Percentiles rank a stretch among this genome's conserved stretches.
Evolutionary conservation across 306 rosid species (phyloP).

Genomic region (Corylus americana): DNA sequence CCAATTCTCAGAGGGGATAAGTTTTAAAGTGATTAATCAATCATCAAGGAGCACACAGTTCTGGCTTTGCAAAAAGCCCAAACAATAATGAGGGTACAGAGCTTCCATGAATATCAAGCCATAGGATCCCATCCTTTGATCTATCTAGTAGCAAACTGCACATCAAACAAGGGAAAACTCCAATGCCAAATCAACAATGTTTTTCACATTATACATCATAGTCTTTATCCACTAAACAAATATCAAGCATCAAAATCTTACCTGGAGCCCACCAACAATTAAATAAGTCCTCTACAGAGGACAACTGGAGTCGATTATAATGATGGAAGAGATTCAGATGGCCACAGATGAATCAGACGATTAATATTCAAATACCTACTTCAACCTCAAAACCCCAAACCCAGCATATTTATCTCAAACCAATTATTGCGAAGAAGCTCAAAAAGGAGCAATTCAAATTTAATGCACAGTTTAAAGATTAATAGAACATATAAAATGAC

Average conservation of each 20-base stretch:
- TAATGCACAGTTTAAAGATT: not conserved
- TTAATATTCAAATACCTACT: not conserved
- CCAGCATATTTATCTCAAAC: not conserved
- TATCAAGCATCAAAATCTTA: not conserved
- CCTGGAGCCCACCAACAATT: not conserved
- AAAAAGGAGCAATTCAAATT: not conserved
- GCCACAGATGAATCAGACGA: not conserved
- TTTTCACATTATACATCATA: not conserved
- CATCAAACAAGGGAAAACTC: not conserved
- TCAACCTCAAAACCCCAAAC: not conserved
- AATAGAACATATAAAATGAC: not conserved
- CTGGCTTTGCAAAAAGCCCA: not conserved
- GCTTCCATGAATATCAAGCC: not conserved
- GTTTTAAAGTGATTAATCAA: not conserved
- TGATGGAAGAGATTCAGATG: not conserved
- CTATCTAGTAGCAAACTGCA: too few species aligned
- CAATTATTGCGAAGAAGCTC: not conserved
- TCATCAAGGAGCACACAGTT: too few species aligned
- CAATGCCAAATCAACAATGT: not conserved
- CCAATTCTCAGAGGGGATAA: not conserved
- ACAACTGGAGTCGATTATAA: not conserved
- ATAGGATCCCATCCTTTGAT: not conserved
- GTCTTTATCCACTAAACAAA: not conserved
- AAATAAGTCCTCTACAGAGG: too few species aligned
- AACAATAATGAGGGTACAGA: not conserved